Percentiles rank a stretch among this genome's conserved stretches.
phyloP scores from a whole-genome alignment of 805 yeast genomes.

The Metschnikowia reukaufii region DNA sequence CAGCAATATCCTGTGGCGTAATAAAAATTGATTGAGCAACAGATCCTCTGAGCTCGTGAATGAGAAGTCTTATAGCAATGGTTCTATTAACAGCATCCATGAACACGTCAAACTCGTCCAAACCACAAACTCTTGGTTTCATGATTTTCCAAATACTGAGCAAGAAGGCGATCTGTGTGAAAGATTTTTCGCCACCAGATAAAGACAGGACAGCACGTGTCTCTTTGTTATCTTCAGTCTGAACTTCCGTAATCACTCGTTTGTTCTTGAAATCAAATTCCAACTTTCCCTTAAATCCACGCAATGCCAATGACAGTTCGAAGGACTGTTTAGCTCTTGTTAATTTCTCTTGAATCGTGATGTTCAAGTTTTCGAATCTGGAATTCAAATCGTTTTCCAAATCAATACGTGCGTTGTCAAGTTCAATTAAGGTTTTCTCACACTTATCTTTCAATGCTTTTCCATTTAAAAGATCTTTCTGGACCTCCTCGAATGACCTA shows the following conservation, averaged over 20 bases:
- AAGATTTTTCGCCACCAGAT: slow-evolving; percentile 97
- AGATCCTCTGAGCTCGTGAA: slow-evolving; percentile 62
- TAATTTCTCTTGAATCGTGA: slow-evolving; percentile 31
- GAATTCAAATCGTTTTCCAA: slow-evolving; percentile 32
- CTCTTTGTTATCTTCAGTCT: slow-evolving; percentile 57
- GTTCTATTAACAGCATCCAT: slow-evolving; percentile 93
- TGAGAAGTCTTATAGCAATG: slow-evolving; percentile 71
- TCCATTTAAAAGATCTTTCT: slow-evolving; percentile 45
- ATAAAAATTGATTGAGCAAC: slow-evolving; percentile 86
- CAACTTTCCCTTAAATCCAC: slow-evolving; percentile 76
- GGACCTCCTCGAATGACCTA: slow-evolving; percentile 54
- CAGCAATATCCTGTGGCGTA: slow-evolving; percentile 88
- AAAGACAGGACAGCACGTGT: slow-evolving; percentile 75
- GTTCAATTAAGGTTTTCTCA: slow-evolving; percentile 36
- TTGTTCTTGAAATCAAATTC: slow-evolving; percentile 56
- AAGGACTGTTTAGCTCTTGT: slow-evolving; percentile 44
- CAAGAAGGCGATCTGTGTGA: slow-evolving; percentile 83
- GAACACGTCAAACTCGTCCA: slow-evolving; percentile 96
- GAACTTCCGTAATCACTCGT: slow-evolving; percentile 56
- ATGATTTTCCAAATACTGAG: slow-evolving; percentile 91
- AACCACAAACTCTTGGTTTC: slow-evolving; percentile 82
- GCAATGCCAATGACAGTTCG: slow-evolving; percentile 54
- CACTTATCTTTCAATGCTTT: slow-evolving; percentile 46
- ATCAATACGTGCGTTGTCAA: slow-evolving; percentile 27
- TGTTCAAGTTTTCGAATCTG: slow-evolving; percentile 34